A percentile compares a stretch with the other conserved stretches of the same genome.
phyloP scores from a whole-genome alignment of 2,329 filamentous ascomycete species.

The Aureobasidium leucospermi region DNA sequence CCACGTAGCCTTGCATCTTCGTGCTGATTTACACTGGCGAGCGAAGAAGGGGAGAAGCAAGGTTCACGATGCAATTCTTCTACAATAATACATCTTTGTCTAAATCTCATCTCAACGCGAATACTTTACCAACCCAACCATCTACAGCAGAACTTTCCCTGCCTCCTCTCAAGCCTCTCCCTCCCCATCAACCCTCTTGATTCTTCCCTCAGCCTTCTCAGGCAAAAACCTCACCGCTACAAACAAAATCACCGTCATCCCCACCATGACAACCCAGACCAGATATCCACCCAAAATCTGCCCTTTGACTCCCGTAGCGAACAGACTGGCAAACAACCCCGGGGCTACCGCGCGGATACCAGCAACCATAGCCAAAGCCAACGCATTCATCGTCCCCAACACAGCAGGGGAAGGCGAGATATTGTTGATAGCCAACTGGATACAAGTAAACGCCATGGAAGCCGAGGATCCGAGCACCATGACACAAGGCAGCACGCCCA shows the following conservation, averaged over 20 bases:
- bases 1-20: too few species aligned
- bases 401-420: conserved; percentile 57
- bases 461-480: conserved; percentile 55
- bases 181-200: conserved; percentile 15
- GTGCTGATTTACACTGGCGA: too few species aligned
- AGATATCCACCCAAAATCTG: conserved; percentile 58
- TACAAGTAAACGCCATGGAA: conserved; percentile 61
- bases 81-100: too few species aligned
- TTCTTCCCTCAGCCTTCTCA: conserved; percentile 26
- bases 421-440: conserved; percentile 70
- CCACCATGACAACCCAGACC: conserved; percentile 53
- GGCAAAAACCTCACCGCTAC: conserved; percentile 31
- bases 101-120: too few species aligned
- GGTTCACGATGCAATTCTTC: too few species aligned
- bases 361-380: conserved; percentile 56
- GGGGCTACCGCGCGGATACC: conserved; percentile 60
- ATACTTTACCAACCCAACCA: too few species aligned
- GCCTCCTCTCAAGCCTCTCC: neutral
- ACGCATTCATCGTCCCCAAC: conserved; percentile 64
- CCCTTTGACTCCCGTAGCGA: conserved; percentile 56
- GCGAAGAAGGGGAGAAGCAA: too few species aligned
- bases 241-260: conserved; percentile 30
- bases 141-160: neutral
- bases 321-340: conserved; percentile 58
- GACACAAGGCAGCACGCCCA: conserved; percentile 29